Conservation (phyloP, 257 asterid species). For the Salvia miltiorrhiza region DNA sequence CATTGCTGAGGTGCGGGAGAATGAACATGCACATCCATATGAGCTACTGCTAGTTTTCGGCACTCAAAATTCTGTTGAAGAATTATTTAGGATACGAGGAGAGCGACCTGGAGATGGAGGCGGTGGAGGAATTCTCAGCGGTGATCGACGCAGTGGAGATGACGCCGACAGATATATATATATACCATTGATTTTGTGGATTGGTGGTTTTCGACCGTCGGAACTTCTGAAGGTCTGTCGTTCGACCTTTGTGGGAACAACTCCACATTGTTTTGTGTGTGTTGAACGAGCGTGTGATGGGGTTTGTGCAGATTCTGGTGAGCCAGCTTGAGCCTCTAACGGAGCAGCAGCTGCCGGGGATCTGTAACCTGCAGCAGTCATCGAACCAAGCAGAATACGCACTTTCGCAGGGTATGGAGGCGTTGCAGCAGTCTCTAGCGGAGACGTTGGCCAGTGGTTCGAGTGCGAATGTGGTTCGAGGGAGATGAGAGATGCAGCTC, state of each 20-base stretch:
- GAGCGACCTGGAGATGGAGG: constrained; percentile 32
- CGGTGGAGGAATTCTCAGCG: constrained; percentile 36
- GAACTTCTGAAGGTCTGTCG: constrained; percentile 49
- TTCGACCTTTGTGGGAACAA: neutral
- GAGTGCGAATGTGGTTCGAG: constrained; percentile 36
- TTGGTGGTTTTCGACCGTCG: constrained; percentile 39
- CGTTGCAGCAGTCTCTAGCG: constrained; percentile 57
- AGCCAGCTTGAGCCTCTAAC: constrained; percentile 84
- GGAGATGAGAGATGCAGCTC: too few relatives aligned
- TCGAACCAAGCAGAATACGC: constrained; percentile 46
- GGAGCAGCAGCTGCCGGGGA: constrained; percentile 69
- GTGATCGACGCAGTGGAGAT: constrained; percentile 58
- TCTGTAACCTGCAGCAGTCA: constrained; percentile 43
- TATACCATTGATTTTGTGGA: too few relatives aligned
- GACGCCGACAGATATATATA: constrained; percentile 97
- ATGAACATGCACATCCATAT: constrained; percentile 96
- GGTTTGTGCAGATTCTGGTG: constrained; percentile 59
- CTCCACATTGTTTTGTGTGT: neutral
- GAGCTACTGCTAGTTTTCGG: constrained; percentile 65
- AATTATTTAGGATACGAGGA: constrained; percentile 65
- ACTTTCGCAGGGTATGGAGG: constrained; percentile 70
- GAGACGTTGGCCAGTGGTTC: constrained; percentile 38
- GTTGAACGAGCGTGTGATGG: constrained; percentile 1
- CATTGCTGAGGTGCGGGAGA: constrained; percentile 86
- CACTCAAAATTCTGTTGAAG: constrained; percentile 64